Evolutionary conservation across 345 rosid genomes (phyloP), one percentile per base, ranked within the genome.

Genomic region (Salix dunnii): DNA sequence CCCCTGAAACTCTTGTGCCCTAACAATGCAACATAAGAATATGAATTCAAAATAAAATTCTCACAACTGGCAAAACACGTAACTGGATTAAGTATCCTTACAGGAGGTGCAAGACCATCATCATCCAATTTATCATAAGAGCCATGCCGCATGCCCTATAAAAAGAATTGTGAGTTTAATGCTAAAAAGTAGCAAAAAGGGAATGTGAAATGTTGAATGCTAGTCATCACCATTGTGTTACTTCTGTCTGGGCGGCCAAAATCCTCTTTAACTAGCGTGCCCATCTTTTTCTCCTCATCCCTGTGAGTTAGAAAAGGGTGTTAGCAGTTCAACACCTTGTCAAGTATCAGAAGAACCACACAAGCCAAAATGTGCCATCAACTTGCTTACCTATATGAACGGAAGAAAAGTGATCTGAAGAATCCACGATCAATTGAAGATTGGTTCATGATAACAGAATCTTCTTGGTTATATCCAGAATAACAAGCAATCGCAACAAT

Each of bases 81-180:
- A 5, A 48, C 64, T 53, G n/a, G 67, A 33, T 14, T 76, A 60
- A 49, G 74, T 74, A 25, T 35, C 78, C 96, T 88, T 83, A 93
- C 97, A 68, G 99, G 99, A 86, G 97, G 99, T 33, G 96, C 99
- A 78, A 95, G 97, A 82, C 99, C 99, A 89, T 95, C 99, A 78
- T 95, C 98, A 62, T 95, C 99, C 86, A 95, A 80, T 78, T 95
- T 95, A 70, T 95, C 98, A 72, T 95, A 95, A 46, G 99, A 95
- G 74, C 99, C 99, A 89, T 95, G 98, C 65, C 94, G 91, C 99
- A 93, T 93, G 76, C 98, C 99, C 98, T 95, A 87, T 31, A 82
- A 80, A 74, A 74, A 31, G 46, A 83, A 62, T 67, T 60, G 5
- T 10, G 30, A 75, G 70, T 80, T 71, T 60, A 42, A 72, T 42